Base-by-base conservation (phyloP, 2,329 filamentous ascomycete species). In the Aspergillus ruber region DNA sequence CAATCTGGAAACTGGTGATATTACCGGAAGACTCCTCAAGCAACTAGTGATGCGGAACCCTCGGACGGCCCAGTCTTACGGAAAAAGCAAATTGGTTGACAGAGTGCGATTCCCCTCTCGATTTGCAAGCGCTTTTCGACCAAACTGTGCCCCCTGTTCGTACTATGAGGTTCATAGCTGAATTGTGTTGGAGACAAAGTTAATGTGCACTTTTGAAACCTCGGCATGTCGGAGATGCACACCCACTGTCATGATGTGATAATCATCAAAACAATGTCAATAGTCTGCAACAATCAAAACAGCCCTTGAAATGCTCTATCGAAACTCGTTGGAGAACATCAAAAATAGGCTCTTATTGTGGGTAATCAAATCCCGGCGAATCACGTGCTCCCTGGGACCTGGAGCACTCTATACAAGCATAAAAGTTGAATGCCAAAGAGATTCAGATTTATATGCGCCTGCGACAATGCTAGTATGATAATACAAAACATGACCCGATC, bases 381-480 rank as follows among this genome's bases (percentile, higher is more conserved):
- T 21, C 36, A 39, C 36, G 18, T 39, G 36, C 9, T 5, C 6
- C 21, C n/a, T 39, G 15, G 15, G 36, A 12, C 10, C 36, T 20
- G 10, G 18, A 3, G 9, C 25, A 29, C 25, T 29, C 4, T 10
- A 4, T 29, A 29, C 25, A 29, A 29, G 18, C n/a, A 20, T 12
- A 7, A 39, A 18, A 39, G 18, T 39, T 13, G 36, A 39, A 21
- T 39, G 10, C 17, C 36, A 39, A 21, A 20, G 17, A 39, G 15
- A 39, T 39, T 29, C 25, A 43, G 42, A 48, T 49, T 55, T 61
- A 54, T 54, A 56, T 65, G 55, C 64, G 64, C 64, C 64, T 52
- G 55, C 56, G 48, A 20, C 18, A 39, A 61, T 66, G 63, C 62
- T 61, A 45, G 51, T 55, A 53, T 55, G 48, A 56, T 56, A 55